Conservation (phyloP, 2,329 filamentous ascomycete species). For the Apiospora marii region DNA sequence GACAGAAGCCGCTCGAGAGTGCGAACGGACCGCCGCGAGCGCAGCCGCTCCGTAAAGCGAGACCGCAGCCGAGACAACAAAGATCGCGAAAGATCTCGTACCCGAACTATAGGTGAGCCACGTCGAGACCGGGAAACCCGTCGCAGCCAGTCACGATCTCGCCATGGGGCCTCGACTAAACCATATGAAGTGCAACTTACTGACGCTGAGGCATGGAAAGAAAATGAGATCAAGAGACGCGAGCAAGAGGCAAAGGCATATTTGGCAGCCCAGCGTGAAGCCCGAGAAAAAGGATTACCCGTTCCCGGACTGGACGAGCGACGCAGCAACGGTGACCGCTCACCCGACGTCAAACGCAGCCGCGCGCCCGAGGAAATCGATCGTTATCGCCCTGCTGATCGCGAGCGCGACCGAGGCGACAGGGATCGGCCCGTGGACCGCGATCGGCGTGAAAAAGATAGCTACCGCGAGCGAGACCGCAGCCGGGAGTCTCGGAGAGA, state of each 20-base stretch:
- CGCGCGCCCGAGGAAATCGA: slow-evolving; percentile 53
- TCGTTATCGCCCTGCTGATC: slow-evolving; percentile 25
- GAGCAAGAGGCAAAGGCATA: slow-evolving; percentile 72
- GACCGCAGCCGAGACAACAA: slow-evolving; percentile 34
- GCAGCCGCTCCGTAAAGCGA: slow-evolving; percentile 34
- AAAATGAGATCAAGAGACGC: slow-evolving; percentile 67
- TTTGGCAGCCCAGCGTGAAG: slow-evolving; percentile 67
- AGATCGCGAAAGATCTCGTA: slow-evolving; percentile 34
- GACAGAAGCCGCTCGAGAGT: slow-evolving; percentile 40
- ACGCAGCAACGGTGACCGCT: slow-evolving; percentile 52
- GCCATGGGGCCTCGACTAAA: slow-evolving; percentile 51
- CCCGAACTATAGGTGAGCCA: slow-evolving; percentile 32
- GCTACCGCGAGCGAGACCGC: slow-evolving; percentile 31
- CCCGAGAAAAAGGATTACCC: slow-evolving; percentile 65
- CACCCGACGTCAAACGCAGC: slow-evolving; percentile 49
- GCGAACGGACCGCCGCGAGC: slow-evolving; percentile 34
- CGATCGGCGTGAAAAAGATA: slow-evolving; percentile 10
- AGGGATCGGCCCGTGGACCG: slow-evolving; percentile 24
- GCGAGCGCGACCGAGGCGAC: slow-evolving; percentile 30
- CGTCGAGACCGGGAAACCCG: slow-evolving; percentile 42
- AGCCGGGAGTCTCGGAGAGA: slow-evolving; percentile 33
- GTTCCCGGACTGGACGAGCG: slow-evolving; percentile 65
- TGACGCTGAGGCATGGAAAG: slow-evolving; percentile 62
- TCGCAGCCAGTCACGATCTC: slow-evolving; percentile 52
- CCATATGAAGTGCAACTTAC: slow-evolving; percentile 47